Base-by-base conservation (phyloP, 2,329 filamentous ascomycete genomes). In the Penicillium palitans region DNA sequence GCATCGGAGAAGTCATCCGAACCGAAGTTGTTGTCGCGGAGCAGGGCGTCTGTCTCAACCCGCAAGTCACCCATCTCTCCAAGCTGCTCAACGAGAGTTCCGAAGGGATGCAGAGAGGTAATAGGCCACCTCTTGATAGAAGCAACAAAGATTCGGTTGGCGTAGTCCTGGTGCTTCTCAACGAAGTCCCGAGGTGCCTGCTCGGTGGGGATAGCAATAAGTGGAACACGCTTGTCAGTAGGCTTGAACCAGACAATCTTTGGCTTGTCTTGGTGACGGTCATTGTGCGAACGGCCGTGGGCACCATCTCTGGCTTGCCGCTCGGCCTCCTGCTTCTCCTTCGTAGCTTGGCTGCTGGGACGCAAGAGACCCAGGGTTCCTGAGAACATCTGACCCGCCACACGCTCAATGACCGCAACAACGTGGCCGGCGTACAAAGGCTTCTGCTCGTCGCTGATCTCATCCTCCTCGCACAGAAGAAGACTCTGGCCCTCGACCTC, bases 231-330 rank as follows among this genome's bases (percentile, higher is more conserved):
- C 85, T 99, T 98, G 79, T 99, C 95, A 1, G 95, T 99, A 58
- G 95, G 95, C 83, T 99, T 99, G 82, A 99, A 99, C 95, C 95
- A 99, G 42, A 99, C 95, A 78, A 99, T 99, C 87, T 99, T 99
- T 63, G 95, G 95, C 79, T 97, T 97, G 64, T 99, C 95, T 74
- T 96, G 92, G 63, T 90, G 86, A 54, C 93, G 90, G 64, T 89
- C 88, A 61, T 93, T 90, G 65, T 95, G 88, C 53, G 88, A 85
- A 60, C 84, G 84, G 62, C 89, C 87, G 64, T 84, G 83, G 65
- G 81, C 84, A 62, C 93, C 93, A 73, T 98, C 93, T 67, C 93
- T 88, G 68, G 93, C 92, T 66, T 90, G 89, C 63, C 95, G 88
- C 81, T 99, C 95, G 45, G 95, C 95, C 76, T 99, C 95, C 76